phyloP scores from a whole-genome alignment of 176 grass and related monocot species.

The Urochloa ruziziensis region DNA sequence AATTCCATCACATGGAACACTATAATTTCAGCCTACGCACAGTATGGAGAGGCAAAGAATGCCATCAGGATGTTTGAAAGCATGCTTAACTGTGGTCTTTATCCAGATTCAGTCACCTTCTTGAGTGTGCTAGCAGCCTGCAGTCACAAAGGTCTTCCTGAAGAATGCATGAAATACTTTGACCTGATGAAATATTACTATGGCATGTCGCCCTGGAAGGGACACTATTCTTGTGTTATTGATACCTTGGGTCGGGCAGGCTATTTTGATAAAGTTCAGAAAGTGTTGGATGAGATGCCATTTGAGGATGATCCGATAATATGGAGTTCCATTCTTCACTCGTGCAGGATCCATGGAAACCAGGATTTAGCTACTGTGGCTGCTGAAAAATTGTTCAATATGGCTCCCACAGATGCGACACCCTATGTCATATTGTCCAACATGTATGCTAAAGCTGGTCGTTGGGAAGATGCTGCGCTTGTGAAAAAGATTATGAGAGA shows the following conservation, averaged over 20 bases:
- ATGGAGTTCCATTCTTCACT: constrained; percentile 92
- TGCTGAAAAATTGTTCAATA: constrained; percentile 73
- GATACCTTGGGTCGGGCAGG: constrained; percentile 74
- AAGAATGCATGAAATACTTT: constrained; percentile 77
- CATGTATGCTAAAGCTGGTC: constrained; percentile 80
- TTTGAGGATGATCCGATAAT: constrained; percentile 68
- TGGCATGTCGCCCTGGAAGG: constrained; percentile 60
- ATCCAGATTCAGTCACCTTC: constrained; percentile 79
- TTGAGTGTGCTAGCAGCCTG: constrained; percentile 80
- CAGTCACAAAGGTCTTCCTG: constrained; percentile 64
- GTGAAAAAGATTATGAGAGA: constrained; percentile 88
- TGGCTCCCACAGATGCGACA: constrained; percentile 55
- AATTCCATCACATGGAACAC: constrained; percentile 88
- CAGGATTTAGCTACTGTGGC: constrained; percentile 68
- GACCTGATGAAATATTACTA: constrained; percentile 59
- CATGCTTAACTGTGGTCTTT: constrained; percentile 52
- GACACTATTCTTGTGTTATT: constrained; percentile 79
- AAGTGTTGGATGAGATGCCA: constrained; percentile 58
- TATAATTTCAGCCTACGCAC: constrained; percentile 67
- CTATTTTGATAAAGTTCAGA: constrained; percentile 59
- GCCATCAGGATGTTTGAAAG: constrained; percentile 76
- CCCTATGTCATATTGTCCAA: constrained; percentile 78
- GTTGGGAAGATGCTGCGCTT: constrained; percentile 71
- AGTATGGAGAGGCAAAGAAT: constrained; percentile 67
- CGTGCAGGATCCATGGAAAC: constrained; percentile 75